These are phyloP conservation scores for Dactylellina sp. DNA, from an alignment of 2,329 filamentous ascomycete genomes.

Conservation along the genomic window DNA sequence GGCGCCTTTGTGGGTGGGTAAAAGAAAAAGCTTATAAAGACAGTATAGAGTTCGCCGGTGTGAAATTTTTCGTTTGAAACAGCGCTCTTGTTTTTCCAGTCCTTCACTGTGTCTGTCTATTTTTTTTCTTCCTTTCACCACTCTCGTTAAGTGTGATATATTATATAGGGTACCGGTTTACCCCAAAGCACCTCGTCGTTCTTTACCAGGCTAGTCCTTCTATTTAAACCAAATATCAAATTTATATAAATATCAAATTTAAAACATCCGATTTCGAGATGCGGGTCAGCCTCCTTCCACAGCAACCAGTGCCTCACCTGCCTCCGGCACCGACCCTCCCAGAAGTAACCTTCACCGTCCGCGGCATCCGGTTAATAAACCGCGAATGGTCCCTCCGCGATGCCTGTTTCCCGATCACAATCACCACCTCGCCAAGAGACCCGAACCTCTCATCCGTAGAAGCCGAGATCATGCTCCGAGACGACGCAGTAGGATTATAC, in stretches of 20 bases:
- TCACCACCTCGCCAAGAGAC: slow-evolving; percentile 28
- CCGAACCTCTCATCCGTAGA: slow-evolving; percentile 28
- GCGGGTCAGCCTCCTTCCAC: slow-evolving; percentile 11
- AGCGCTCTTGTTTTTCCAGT: slow-evolving; percentile 15
- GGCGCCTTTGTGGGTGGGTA: no score
- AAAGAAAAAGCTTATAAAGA: slow-evolving; percentile 20
- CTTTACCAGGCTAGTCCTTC: not conserved
- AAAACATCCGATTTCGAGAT: slow-evolving; percentile 7
- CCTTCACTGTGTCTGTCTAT: slow-evolving; percentile 1
- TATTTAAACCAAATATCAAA: not conserved
- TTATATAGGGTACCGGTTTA: slow-evolving; percentile 9
- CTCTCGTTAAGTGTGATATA: not conserved
- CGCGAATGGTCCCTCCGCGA: slow-evolving; percentile 40
- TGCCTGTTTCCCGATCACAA: slow-evolving; percentile 33
- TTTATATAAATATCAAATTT: not conserved
- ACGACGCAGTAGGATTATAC: slow-evolving; percentile 43
- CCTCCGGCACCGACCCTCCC: slow-evolving; percentile 25
- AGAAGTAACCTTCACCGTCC: slow-evolving; percentile 43
- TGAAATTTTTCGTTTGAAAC: slow-evolving; percentile 25
- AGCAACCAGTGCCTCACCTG: slow-evolving; percentile 15
- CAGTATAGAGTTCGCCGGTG: slow-evolving; percentile 10
- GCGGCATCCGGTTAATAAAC: slow-evolving; percentile 37
- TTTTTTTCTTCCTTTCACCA: not conserved
- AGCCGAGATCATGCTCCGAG: slow-evolving; percentile 38
- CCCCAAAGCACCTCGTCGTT: not conserved